These are phyloP conservation scores for Oryza coarctata DNA, from an alignment of 176 grass and related monocot species.

Conservation along the genomic window DNA sequence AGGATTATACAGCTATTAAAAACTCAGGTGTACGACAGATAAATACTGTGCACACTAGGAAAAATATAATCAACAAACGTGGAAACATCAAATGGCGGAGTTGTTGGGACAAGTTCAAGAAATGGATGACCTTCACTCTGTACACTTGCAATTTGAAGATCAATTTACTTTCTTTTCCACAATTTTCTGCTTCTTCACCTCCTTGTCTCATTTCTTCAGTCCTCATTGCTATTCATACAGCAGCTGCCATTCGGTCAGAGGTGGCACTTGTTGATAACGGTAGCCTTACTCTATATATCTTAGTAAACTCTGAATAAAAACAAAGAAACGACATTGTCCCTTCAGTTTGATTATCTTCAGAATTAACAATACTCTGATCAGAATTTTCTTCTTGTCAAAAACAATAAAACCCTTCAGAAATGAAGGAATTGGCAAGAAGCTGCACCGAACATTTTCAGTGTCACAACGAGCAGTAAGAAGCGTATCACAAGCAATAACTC, in stretches of 20 bases:
- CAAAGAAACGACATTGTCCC: too few species aligned
- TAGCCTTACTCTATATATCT: too few species aligned
- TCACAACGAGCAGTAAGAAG: too few species aligned
- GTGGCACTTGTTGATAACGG: too few species aligned
- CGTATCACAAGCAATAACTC: too few species aligned
- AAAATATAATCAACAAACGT: conserved; percentile 51
- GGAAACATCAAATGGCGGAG: conserved; percentile 60
- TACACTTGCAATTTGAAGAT: conserved; percentile 56
- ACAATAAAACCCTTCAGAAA: too few species aligned
- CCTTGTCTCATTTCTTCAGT: conserved; percentile 62
- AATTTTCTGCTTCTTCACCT: conserved; percentile 47
- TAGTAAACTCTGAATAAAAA: too few species aligned
- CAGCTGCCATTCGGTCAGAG: conserved; percentile 39
- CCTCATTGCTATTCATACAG: conserved; percentile 6
- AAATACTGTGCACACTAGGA: not conserved
- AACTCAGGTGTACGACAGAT: not conserved
- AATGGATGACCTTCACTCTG: conserved; percentile 45
- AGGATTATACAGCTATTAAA: not conserved
- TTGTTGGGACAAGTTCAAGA: conserved; percentile 63
- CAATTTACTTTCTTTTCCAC: conserved; percentile 62
- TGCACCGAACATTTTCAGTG: too few species aligned
- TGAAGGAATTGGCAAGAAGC: too few species aligned
- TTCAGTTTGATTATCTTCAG: too few species aligned
- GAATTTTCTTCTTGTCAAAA: too few species aligned
- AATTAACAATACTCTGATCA: too few species aligned